Evolutionary conservation across 768 basidiomycete species (phyloP), one percentile per base, ranked within the genome.

Genomic region (Clathrus columnatus): DNA sequence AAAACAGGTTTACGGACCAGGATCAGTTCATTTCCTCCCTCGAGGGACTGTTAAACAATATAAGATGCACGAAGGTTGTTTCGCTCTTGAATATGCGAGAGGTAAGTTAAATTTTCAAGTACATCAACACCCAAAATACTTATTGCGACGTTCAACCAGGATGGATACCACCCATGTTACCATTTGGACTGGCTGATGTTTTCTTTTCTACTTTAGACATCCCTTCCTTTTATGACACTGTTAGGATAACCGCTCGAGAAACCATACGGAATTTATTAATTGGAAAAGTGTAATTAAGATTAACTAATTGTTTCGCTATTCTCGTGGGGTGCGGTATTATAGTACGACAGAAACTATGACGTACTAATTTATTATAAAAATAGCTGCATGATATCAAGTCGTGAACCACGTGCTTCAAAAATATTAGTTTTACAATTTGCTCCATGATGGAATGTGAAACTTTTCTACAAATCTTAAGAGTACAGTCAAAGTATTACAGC

Each of bases 111-210:
- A 14, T 10, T 27, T 18, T 41, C 46, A 24, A 23, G 28, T 41
- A 51, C 10, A 14, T 55, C 28, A 23, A 20, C 36, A 20, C n/a
- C n/a, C n/a, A n/a, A n/a, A n/a, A n/a, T n/a, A n/a, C 32, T n/a
- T 51, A 7, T 16, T 8, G 28, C 45, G 27, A 17, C n/a, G 18
- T 50, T 48, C 32, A 26, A 8, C 2, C 56, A 96, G 94, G 95
- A 21, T 98, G 95, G 93, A 97, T 99, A 62, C 95, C 96, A 0
- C 72, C 85, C 45, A 97, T 97, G 95, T 67, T 97, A 58, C 93
- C 93, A 0, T 97, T 99, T 62, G 96, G 96, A 0, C 78, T 92
- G 54, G 84, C 85, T 26, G 96, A 99, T 69, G 75, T 74, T 4
- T 62, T 98, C 49, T 80, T 84, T 14, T 97, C 95, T 16, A 97